These are phyloP conservation scores for Suhomyces tanzawaensis DNA, from an alignment of 805 yeast genomes.

Conservation along the genomic window DNA sequence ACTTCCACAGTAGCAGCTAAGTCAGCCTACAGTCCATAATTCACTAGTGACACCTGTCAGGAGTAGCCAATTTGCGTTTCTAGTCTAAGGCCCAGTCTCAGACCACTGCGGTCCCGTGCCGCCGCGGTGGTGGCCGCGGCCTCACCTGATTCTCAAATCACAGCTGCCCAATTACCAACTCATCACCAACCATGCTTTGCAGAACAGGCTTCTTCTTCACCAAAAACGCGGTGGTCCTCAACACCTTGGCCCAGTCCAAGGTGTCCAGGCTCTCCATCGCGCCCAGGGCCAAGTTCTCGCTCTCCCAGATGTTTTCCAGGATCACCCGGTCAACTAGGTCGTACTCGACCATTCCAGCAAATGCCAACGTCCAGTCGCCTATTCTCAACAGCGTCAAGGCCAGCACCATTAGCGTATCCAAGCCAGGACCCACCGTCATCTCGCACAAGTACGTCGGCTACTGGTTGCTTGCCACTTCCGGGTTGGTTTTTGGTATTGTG, in stretches of 20 bases:
- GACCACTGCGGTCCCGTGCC: neutral
- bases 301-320: neutral
- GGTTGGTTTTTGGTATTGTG: conserved; percentile 90
- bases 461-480: conserved; percentile 85
- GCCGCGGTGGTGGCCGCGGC: neutral
- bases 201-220: conserved; percentile 59
- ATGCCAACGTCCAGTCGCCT: neutral
- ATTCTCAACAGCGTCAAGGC: conserved; percentile 1
- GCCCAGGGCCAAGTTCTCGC: conserved; percentile 9
- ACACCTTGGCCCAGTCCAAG: conserved; percentile 24
- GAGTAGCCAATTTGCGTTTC: no score
- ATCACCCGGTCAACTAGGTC: conserved; percentile 1
- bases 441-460: conserved; percentile 59
- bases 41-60: no score
- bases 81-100: no score
- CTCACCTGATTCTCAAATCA: neutral
- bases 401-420: neutral
- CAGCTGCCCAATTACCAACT: neutral
- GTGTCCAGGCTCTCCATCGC: conserved; percentile 17
- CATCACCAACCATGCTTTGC: conserved; percentile 33
- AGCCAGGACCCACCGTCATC: conserved; percentile 10
- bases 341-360: conserved; percentile 7
- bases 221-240: conserved; percentile 48
- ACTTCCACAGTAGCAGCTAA: no score
- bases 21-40: no score